A percentile compares a stretch with the other conserved stretches of the same genome.
These are phyloP conservation scores for Scutellaria barbata DNA, from an alignment of 257 asterid species.

Conservation along the genomic window DNA sequence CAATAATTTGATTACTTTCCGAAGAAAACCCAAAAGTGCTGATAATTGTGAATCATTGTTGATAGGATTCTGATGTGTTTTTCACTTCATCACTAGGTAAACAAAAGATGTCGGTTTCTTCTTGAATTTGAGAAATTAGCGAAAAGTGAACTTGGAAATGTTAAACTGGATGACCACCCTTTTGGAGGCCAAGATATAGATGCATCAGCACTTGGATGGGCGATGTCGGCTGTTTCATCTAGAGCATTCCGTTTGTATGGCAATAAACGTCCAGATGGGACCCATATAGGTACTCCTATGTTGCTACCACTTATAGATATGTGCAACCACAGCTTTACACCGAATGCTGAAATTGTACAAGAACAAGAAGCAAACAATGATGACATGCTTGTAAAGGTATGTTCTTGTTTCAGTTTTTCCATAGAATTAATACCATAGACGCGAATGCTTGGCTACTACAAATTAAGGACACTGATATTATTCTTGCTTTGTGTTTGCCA, in stretches of 20 bases:
- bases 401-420: slow-evolving; percentile 13
- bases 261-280: slow-evolving; percentile 63
- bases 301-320: slow-evolving; percentile 95
- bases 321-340: slow-evolving; percentile 98
- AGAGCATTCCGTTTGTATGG: slow-evolving; percentile 92
- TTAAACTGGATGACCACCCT: slow-evolving; percentile 64
- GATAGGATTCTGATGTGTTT: neutral
- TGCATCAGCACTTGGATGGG: slow-evolving; percentile 98
- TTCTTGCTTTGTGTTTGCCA: slow-evolving; percentile 36
- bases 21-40: neutral
- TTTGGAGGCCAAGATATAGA: slow-evolving; percentile 79
- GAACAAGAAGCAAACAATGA: slow-evolving; percentile 60
- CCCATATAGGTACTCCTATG: slow-evolving; percentile 65
- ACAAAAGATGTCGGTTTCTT: slow-evolving; percentile 94
- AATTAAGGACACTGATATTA: neutral
- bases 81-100: slow-evolving; percentile 56
- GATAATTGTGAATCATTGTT: neutral
- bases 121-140: slow-evolving; percentile 74
- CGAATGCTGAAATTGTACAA: slow-evolving; percentile 89
- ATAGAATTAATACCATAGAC: neutral
- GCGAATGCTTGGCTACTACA: neutral
- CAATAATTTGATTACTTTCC: slow-evolving; percentile 5
- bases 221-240: slow-evolving; percentile 96
- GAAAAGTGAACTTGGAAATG: slow-evolving; percentile 56
- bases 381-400: slow-evolving; percentile 80